phyloP scores from a whole-genome alignment of 75 land plant genomes.

The Cunninghamia lanceolata region DNA sequence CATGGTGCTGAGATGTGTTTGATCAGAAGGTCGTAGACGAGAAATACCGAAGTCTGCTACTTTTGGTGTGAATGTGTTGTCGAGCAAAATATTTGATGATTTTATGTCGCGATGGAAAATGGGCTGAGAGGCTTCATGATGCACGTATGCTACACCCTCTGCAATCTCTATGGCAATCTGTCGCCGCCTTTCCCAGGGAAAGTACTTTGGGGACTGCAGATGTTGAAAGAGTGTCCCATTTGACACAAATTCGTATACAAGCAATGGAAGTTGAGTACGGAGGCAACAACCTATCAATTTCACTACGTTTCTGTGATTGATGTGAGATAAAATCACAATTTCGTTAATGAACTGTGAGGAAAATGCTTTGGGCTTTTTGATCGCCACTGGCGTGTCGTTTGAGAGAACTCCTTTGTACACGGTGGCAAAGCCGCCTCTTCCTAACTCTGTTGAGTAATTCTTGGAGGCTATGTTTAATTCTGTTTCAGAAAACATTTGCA shows the following conservation, averaged over 20 bases:
- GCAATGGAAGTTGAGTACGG: no score
- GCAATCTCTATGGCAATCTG: no score
- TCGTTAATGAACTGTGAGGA: background rate
- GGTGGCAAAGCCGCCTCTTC: no score
- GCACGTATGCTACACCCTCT: background rate
- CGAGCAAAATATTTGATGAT: conserved; percentile 60
- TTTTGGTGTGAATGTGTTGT: conserved; percentile 15
- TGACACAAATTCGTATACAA: no score
- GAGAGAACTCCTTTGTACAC: background rate
- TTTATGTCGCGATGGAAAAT: conserved; percentile 67
- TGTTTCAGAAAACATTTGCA: no score
- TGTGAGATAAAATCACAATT: no score
- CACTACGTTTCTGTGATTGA: no score
- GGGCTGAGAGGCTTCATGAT: background rate
- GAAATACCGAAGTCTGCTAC: background rate
- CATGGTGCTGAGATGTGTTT: no score
- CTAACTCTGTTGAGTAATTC: no score
- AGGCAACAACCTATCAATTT: no score
- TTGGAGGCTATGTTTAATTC: no score
- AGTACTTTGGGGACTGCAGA: background rate
- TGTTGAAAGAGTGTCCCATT: background rate
- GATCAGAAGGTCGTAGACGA: background rate
- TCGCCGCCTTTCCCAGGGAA: background rate
- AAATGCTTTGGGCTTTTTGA: background rate
- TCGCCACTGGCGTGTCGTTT: background rate